Evolutionary conservation across 1,284 basidiomycete species (phyloP).

Genomic region (Cutaneotrichosporon cavernicola): DNA sequence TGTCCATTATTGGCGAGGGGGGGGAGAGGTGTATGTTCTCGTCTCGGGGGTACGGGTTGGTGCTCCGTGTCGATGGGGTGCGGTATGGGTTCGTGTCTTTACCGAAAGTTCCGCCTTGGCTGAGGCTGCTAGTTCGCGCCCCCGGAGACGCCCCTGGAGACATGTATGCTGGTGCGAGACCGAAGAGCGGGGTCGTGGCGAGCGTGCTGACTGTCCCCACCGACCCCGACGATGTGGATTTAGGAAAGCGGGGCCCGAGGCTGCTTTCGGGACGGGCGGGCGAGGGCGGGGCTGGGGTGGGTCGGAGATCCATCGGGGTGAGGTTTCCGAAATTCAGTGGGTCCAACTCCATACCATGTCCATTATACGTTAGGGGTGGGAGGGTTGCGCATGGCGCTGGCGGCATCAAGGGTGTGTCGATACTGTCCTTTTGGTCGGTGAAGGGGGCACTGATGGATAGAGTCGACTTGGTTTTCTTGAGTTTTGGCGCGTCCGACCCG

Average conservation of each 20-base stretch:
- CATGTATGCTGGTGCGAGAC: conserved; percentile 1
- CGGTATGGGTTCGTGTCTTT: neutral
- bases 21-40: too few relatives aligned
- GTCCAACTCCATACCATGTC: neutral
- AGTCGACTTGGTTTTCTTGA: neutral
- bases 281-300: neutral
- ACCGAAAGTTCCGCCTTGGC: neutral
- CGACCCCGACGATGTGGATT: neutral
- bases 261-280: neutral
- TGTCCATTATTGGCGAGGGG: too few relatives aligned
- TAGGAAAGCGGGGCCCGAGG: neutral
- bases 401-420: neutral
- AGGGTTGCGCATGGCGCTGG: neutral
- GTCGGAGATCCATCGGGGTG: neutral
- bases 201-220: neutral
- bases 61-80: neutral
- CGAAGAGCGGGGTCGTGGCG: neutral
- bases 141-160: neutral
- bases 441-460: neutral
- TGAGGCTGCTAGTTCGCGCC: neutral
- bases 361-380: neutral
- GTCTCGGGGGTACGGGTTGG: neutral
- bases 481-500: neutral
- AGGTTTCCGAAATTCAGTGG: neutral
- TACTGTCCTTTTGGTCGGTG: neutral